Conservation (phyloP, 2,329 filamentous ascomycete species). For the Neonectria faginata region DNA sequence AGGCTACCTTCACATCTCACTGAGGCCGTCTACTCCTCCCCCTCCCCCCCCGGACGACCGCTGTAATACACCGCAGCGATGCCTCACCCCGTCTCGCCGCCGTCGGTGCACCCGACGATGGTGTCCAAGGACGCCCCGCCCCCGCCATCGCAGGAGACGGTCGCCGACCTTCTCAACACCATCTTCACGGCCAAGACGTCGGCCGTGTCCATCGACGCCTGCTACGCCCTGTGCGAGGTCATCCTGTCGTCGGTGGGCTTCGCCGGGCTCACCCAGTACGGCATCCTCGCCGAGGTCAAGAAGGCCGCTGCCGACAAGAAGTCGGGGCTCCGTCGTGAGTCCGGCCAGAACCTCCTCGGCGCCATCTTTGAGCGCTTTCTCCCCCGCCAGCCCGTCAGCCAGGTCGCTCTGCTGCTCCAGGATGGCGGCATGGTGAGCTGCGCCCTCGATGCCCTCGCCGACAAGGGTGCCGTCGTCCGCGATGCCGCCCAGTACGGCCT, state of each 20-base stretch:
- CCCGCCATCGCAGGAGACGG: constrained; percentile 74
- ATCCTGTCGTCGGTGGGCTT: constrained; percentile 66
- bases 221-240: constrained; percentile 71
- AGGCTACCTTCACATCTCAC: constrained; percentile 21
- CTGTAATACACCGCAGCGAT: constrained; percentile 47
- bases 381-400: constrained; percentile 78
- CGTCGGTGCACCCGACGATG: constrained; percentile 52
- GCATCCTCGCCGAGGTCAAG: constrained; percentile 66
- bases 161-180: constrained; percentile 72
- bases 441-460: constrained; percentile 86
- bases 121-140: constrained; percentile 62
- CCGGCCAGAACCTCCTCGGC: constrained; percentile 93
- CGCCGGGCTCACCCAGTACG: constrained; percentile 64
- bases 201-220: constrained; percentile 73
- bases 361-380: constrained; percentile 94
- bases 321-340: constrained; percentile 84
- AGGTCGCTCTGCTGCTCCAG: constrained; percentile 85
- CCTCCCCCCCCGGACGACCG: constrained; percentile 17
- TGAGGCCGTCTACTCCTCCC: constrained; percentile 35
- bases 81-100: constrained; percentile 64
- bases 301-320: constrained; percentile 95
- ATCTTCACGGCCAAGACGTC: constrained; percentile 78
- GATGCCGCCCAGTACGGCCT: constrained; percentile 95
- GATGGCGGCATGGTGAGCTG: constrained; percentile 78
- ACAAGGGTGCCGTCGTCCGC: constrained; percentile 89